Conservation (phyloP, 805 yeast species). For the Clavispora carvajalis region DNA sequence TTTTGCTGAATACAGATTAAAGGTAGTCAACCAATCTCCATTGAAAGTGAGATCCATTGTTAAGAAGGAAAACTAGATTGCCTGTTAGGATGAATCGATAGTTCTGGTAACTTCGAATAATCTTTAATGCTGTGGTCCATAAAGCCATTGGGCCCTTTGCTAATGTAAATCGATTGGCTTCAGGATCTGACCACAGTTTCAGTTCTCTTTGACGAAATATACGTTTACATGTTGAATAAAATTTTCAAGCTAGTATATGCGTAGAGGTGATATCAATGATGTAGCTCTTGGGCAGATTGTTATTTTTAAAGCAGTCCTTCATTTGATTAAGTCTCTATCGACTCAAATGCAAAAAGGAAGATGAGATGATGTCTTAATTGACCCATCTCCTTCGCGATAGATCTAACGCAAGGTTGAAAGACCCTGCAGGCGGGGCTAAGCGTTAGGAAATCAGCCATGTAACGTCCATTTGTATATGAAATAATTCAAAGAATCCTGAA, state of each 20-base stretch:
- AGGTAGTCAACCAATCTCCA: slow-evolving; percentile 37
- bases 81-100: not conserved
- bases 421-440: too few species aligned
- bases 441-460: too few species aligned
- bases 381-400: too few species aligned
- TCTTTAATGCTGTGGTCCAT: not conserved
- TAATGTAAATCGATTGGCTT: not conserved
- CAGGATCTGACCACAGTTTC: not conserved
- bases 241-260: not conserved
- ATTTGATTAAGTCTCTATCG: too few species aligned
- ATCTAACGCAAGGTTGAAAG: too few species aligned
- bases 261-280: too few species aligned
- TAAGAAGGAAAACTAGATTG: slow-evolving; percentile 6
- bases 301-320: too few species aligned
- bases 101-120: not conserved
- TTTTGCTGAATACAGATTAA: slow-evolving; percentile 41
- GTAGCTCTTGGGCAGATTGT: too few species aligned
- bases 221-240: not conserved
- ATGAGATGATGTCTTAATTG: too few species aligned
- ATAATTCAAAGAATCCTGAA: too few species aligned
- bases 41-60: slow-evolving; percentile 23
- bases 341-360: too few species aligned
- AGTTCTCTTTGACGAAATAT: not conserved
- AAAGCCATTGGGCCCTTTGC: not conserved
- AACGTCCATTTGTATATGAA: too few species aligned